Evolutionary conservation across 2,329 filamentous ascomycete genomes (phyloP).

Genomic region (Penicillium sp.): DNA sequence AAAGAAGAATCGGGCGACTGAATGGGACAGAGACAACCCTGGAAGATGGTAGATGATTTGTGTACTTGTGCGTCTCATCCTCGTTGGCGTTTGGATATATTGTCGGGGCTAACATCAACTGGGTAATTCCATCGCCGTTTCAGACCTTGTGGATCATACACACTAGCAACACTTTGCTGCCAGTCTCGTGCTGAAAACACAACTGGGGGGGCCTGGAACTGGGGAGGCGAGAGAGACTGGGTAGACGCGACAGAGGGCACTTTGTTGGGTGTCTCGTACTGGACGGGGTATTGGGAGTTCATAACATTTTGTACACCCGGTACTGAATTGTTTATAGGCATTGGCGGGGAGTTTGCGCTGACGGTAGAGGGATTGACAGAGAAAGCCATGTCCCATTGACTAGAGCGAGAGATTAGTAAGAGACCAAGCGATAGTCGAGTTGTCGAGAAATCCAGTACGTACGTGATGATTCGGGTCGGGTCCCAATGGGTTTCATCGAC

Average conservation of each 20-base stretch:
- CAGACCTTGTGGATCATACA: slow-evolving; percentile 47
- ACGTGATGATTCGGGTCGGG: slow-evolving; percentile 86
- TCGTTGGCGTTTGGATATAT: slow-evolving; percentile 36
- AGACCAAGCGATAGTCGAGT: slow-evolving; percentile 7
- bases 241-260: slow-evolving; percentile 29
- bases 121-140: slow-evolving; percentile 48
- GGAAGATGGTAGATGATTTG: not conserved
- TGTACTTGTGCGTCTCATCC: slow-evolving; percentile 18
- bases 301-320: slow-evolving; percentile 29
- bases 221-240: slow-evolving; percentile 37
- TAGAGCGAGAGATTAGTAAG: slow-evolving; percentile 44
- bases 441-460: slow-evolving; percentile 45
- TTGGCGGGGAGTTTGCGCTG: slow-evolving; percentile 44
- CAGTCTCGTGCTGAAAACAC: slow-evolving; percentile 48
- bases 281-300: slow-evolving; percentile 37
- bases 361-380: slow-evolving; percentile 61
- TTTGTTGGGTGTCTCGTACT: slow-evolving; percentile 35
- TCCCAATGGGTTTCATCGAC: slow-evolving; percentile 76
- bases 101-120: slow-evolving; percentile 32
- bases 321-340: slow-evolving; percentile 35
- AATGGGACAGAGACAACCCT: not conserved
- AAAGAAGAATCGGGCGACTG: not conserved
- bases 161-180: slow-evolving; percentile 51
- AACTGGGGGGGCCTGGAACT: slow-evolving; percentile 36
- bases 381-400: slow-evolving; percentile 95